Percentiles rank a stretch among this genome's conserved stretches.
phyloP scores from a whole-genome alignment of 345 rosid genomes.

The Euclidium syriacum region DNA sequence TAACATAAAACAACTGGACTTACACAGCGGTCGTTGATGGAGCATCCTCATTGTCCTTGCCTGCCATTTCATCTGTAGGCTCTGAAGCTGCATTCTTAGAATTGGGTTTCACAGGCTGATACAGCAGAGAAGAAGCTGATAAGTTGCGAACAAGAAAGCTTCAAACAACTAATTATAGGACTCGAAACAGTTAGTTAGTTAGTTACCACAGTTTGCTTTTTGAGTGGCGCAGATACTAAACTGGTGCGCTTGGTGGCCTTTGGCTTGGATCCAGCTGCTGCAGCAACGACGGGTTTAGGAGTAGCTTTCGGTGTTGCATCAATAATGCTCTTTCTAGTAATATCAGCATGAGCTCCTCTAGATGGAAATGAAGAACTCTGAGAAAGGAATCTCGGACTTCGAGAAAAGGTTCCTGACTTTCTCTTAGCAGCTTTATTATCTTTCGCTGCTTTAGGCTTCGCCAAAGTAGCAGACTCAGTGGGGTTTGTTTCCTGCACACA shows the following conservation, averaged over 20 bases:
- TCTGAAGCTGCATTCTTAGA: slow-evolving; percentile 32
- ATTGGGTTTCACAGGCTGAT: slow-evolving; percentile 45
- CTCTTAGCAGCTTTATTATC: slow-evolving; percentile 42
- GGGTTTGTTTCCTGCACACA: slow-evolving; percentile 37
- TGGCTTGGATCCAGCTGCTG: slow-evolving; percentile 18
- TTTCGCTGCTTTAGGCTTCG: slow-evolving; percentile 42
- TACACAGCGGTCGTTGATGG: slow-evolving; percentile 14
- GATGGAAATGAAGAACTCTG: slow-evolving; percentile 74
- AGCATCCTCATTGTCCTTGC: slow-evolving; percentile 13
- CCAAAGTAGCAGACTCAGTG: slow-evolving; percentile 25
- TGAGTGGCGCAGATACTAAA: slow-evolving; percentile 32
- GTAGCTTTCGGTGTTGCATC: slow-evolving; percentile 33
- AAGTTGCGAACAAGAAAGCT: slow-evolving; percentile 13
- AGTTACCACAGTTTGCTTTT: slow-evolving; percentile 39
- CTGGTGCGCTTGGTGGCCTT: slow-evolving; percentile 33
- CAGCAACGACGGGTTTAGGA: slow-evolving; percentile 30
- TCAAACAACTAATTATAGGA: neutral
- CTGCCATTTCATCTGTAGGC: slow-evolving; percentile 14
- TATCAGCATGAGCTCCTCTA: slow-evolving; percentile 40
- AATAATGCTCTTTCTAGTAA: slow-evolving; percentile 52
- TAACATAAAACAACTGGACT: neutral
- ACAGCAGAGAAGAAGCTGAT: neutral
- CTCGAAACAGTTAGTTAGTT: neutral
- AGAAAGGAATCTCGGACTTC: slow-evolving; percentile 46
- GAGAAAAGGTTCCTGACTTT: slow-evolving; percentile 36